Percentiles rank a stretch among this genome's conserved stretches.
Evolutionary conservation across 163 green algal species (phyloP).

Genomic region (Scenedesmus sp.): DNA sequence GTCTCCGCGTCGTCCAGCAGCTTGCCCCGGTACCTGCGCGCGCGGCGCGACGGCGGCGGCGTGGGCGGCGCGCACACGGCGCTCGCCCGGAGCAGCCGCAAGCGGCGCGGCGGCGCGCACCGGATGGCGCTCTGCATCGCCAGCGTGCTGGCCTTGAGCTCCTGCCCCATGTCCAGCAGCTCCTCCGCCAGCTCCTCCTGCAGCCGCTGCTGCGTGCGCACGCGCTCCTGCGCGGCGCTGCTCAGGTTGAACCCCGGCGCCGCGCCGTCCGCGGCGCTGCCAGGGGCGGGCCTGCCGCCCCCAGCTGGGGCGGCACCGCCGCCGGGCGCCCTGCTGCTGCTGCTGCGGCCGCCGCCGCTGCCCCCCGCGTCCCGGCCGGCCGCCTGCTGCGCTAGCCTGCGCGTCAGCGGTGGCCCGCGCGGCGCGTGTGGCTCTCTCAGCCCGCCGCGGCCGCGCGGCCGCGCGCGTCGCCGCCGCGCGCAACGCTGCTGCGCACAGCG

Average conservation of each 20-base stretch:
- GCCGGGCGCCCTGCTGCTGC: neutral
- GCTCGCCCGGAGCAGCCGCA: neutral
- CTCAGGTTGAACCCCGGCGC: conserved; percentile 34
- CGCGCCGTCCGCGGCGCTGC: neutral
- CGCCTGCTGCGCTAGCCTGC: neutral
- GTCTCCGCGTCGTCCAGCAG: conserved; percentile 73
- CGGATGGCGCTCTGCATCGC: conserved; percentile 60
- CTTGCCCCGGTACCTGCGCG: conserved; percentile 57
- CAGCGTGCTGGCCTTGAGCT: conserved; percentile 70
- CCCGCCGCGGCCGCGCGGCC: too few relatives aligned
- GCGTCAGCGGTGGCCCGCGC: too few relatives aligned
- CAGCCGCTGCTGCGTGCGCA: conserved; percentile 45
- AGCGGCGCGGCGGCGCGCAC: neutral
- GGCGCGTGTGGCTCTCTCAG: too few relatives aligned
- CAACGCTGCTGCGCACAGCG: too few relatives aligned
- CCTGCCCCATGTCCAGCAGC: conserved; percentile 69
- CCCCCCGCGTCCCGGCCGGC: neutral
- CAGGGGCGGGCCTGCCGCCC: neutral
- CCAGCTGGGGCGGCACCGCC: neutral
- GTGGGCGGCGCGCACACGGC: neutral
- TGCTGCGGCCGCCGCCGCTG: conserved; percentile 15
- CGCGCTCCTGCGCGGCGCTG: neutral
- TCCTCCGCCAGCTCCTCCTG: conserved; percentile 81
- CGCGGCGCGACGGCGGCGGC: too few relatives aligned
- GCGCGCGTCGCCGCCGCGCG: too few relatives aligned